phyloP scores from a whole-genome alignment of 2,329 filamentous ascomycete species.

The Leptodontidium sp. region DNA sequence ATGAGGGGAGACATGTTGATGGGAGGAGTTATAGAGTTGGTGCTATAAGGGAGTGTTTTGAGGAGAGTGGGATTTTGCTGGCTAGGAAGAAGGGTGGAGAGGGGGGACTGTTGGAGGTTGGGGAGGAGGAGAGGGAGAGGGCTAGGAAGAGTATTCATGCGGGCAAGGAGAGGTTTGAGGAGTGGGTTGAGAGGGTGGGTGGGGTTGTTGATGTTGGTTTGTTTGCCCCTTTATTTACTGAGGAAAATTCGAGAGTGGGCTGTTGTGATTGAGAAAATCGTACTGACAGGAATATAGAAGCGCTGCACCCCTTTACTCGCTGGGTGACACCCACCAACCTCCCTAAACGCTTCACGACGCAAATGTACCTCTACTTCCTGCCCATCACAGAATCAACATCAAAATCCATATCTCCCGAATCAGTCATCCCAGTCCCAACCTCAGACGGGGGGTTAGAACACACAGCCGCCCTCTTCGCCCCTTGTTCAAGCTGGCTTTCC shows the following conservation, averaged over 20 bases:
- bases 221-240: constrained; percentile 35
- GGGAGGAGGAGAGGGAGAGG: constrained; percentile 65
- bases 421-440: constrained; percentile 62
- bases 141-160: constrained; percentile 75
- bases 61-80: constrained; percentile 90
- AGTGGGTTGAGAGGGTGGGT: constrained; percentile 67
- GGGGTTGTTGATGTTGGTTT: constrained; percentile 71
- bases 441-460: constrained; percentile 71
- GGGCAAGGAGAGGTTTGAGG: constrained; percentile 68
- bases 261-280: background rate
- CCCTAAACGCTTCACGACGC: constrained; percentile 85
- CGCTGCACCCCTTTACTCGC: constrained; percentile 76
- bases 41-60: constrained; percentile 91
- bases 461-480: constrained; percentile 81
- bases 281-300: constrained; percentile 6
- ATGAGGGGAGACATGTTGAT: constrained; percentile 71
- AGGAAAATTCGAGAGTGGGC: background rate
- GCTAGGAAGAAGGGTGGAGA: constrained; percentile 53
- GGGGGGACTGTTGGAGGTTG: constrained; percentile 68
- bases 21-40: constrained; percentile 78
- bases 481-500: constrained; percentile 73
- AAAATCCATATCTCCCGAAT: constrained; percentile 38
- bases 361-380: constrained; percentile 96
- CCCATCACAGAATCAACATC: constrained; percentile 55
- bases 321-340: constrained; percentile 85